A percentile compares a stretch with the other conserved stretches of the same genome.
These are phyloP conservation scores for Apiospora arundinis DNA, from an alignment of 2,329 filamentous ascomycete genomes.

Conservation along the genomic window DNA sequence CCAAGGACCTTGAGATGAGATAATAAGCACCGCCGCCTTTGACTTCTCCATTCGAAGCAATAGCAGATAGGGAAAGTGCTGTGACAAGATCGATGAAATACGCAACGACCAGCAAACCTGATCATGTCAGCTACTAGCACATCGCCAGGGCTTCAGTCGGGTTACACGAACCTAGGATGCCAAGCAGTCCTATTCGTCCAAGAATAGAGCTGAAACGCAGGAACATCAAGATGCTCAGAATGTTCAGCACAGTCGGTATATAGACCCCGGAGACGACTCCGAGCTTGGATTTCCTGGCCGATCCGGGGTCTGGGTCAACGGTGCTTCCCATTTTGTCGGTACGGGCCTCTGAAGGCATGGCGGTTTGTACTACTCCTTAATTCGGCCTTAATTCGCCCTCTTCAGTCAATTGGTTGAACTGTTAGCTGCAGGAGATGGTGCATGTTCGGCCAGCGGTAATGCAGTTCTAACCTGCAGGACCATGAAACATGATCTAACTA, in stretches of 20 bases:
- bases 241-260: constrained; percentile 87
- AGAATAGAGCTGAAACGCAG: constrained; percentile 85
- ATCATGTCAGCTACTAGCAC: constrained; percentile 21
- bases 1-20: constrained; percentile 83
- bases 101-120: constrained; percentile 75
- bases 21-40: constrained; percentile 89
- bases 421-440: not conserved
- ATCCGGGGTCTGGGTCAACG: constrained; percentile 41
- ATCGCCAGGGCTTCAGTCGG: constrained; percentile 22
- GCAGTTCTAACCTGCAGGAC: not conserved
- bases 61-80: constrained; percentile 84
- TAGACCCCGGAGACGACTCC: constrained; percentile 82
- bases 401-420: constrained; percentile 3
- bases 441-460: not conserved
- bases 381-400: not conserved
- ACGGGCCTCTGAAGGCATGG: constrained; percentile 33
- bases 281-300: constrained; percentile 64
- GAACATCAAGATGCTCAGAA: constrained; percentile 92
- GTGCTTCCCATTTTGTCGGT: constrained; percentile 26
- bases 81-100: constrained; percentile 86
- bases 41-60: constrained; percentile 89
- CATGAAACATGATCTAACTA: too few species aligned
- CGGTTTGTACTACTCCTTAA: constrained; percentile 18
- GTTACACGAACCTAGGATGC: constrained; percentile 72
- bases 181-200: constrained; percentile 78